phyloP scores from a whole-genome alignment of 1,284 basidiomycete species.

The Pascua guehoae region DNA sequence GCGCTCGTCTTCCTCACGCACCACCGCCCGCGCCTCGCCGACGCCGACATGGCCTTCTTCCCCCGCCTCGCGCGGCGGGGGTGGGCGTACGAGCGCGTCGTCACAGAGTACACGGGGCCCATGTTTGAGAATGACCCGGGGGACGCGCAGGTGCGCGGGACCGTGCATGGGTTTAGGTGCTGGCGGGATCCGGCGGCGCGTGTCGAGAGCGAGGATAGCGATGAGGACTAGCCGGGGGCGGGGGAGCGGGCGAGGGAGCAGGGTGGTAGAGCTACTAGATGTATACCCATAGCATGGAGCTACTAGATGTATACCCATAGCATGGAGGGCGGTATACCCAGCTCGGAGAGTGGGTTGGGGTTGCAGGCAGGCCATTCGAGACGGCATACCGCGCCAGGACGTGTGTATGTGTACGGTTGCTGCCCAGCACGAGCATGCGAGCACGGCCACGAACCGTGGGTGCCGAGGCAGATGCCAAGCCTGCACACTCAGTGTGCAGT shows the following conservation, averaged over 20 bases:
- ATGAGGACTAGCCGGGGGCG: background rate
- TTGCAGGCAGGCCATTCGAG: too few species aligned
- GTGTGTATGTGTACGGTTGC: too few species aligned
- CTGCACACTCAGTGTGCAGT: too few species aligned
- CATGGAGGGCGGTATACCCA: too few species aligned
- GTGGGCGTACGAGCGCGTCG: constrained; percentile 76
- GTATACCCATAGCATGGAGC: too few species aligned
- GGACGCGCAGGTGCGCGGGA: constrained; percentile 55
- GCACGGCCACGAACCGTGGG: too few species aligned
- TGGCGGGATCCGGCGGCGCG: constrained; percentile 32
- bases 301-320: too few species aligned
- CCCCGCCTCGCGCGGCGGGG: constrained; percentile 45
- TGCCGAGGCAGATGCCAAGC: too few species aligned
- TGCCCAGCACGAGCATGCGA: too few species aligned
- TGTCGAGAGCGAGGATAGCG: constrained; percentile 21
- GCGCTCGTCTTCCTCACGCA: constrained; percentile 90
- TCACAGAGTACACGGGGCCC: constrained; percentile 65
- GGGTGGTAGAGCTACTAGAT: too few species aligned
- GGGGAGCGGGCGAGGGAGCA: background rate
- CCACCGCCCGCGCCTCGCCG: constrained; percentile 78
- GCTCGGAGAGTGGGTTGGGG: too few species aligned
- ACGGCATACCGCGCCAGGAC: too few species aligned
- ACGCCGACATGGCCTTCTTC: constrained; percentile 84
- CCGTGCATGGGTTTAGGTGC: constrained; percentile 60
- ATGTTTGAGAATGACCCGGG: constrained; percentile 87